These are phyloP conservation scores for Moricandia moricandioides DNA, from an alignment of 345 rosid species.

Conservation along the genomic window DNA sequence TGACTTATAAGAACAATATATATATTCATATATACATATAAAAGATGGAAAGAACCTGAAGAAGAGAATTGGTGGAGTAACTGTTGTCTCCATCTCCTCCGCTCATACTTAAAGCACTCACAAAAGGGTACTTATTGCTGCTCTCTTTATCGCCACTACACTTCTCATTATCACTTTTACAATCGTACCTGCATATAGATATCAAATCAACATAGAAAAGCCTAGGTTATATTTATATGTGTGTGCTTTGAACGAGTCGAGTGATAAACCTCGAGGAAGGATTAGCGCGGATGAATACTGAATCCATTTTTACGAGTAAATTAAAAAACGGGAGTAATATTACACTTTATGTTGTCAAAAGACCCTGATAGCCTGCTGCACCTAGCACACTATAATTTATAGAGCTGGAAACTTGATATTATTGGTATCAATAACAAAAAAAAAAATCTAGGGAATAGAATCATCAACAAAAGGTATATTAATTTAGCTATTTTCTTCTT, in stretches of 20 bases:
- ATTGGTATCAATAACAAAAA: not conserved
- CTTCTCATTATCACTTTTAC: not conserved
- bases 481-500: not conserved
- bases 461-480: not conserved
- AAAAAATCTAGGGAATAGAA: not conserved
- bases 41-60: slow-evolving; percentile 19
- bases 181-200: not conserved
- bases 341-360: not conserved
- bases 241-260: not conserved
- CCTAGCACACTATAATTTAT: not conserved
- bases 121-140: not conserved
- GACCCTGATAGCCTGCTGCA: not conserved
- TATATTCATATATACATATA: not conserved
- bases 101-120: slow-evolving; percentile 21
- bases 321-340: not conserved
- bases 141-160: not conserved
- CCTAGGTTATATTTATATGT: not conserved
- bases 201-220: not conserved
- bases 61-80: slow-evolving; percentile 31
- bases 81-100: slow-evolving; percentile 32
- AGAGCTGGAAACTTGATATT: not conserved
- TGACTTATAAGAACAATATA: not conserved
- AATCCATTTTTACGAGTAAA: not conserved
- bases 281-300: not conserved
- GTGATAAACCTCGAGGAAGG: not conserved